Base-by-base conservation (phyloP, 2,329 filamentous ascomycete species). In the Diaporthe vaccinii region DNA sequence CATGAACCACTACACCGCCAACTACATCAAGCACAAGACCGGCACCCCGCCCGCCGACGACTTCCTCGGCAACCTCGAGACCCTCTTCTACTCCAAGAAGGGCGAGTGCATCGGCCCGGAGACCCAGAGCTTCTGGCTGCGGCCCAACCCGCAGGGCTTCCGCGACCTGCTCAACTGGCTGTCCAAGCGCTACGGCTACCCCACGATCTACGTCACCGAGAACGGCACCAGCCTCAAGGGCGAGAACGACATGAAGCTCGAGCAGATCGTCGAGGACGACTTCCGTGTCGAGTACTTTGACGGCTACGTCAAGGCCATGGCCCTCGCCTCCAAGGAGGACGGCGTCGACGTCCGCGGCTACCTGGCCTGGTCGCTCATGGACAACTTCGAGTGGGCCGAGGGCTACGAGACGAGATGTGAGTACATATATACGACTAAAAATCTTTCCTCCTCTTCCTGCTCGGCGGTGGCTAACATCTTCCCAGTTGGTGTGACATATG, bases 341-440 rank as follows among this genome's bases (percentile, higher is more conserved):
- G 92, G 93, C n/a, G 94, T 95, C 67, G 89, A 96, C 80, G 93
- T 96, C 73, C 88, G 89, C 79, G 94, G 92, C 5, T 97, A 97
- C 84, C 91, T 96, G 87, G 95, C 93, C 22, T 98, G 95, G 95
- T 95, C 93, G 82, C 88, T 98, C 78, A 91, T 98, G 89, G 95
- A 97, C 84, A 96, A 96, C 86, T 96, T 96, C 80, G 94, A 96
- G 84, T 96, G 94, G 94, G 94, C 95, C n/a, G 95, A 97, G 83
- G 95, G 95, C 15, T 98, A 96, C 81, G 92, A 94, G 85, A 97
- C 94, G 58, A 90, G 95, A 55, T 77, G 75, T 76, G 28, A 65
- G 75, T 57, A 7, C 15, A 20, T 15, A 15, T 3, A 44, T 14
- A 44, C 17, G 15, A 14, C 15, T 41, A n/a, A 25, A 25, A 25